Conservation (phyloP, 2,329 filamentous ascomycete genomes). For the Phialemonium atrogriseum region DNA sequence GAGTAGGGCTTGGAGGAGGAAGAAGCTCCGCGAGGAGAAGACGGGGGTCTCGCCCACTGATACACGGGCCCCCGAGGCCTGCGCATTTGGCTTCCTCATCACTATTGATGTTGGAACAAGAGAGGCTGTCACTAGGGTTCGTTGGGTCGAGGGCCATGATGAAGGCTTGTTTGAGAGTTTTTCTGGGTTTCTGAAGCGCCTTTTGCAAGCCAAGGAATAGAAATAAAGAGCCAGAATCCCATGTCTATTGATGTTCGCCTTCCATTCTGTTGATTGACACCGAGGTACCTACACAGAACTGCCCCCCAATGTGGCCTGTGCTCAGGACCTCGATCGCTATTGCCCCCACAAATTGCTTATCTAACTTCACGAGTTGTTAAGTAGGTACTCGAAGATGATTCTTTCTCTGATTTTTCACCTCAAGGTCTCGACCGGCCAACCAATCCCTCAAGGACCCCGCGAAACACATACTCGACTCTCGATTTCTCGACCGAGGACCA, state of each 20-base stretch:
- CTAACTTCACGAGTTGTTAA: no score
- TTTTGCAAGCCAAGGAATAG: no score
- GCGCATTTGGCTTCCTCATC: constrained; percentile 51
- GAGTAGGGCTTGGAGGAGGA: constrained; percentile 64
- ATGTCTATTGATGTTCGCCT: no score
- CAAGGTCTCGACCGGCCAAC: no score
- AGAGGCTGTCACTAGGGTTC: constrained; percentile 40
- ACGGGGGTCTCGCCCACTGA: constrained; percentile 17
- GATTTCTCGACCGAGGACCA: constrained; percentile 14
- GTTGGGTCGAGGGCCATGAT: constrained; percentile 73
- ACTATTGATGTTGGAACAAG: constrained; percentile 31
- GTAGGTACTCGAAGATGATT: no score
- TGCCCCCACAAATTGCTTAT: no score
- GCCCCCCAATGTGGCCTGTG: no score
- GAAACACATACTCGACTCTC: not conserved
- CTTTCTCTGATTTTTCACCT: no score
- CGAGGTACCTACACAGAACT: no score
- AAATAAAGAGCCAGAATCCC: no score
- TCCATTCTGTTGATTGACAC: no score
- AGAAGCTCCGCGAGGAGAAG: constrained; percentile 30
- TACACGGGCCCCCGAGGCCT: constrained; percentile 25
- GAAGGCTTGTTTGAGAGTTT: constrained; percentile 77
- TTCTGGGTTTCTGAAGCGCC: constrained; percentile 65
- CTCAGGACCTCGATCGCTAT: no score
- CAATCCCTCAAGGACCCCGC: not conserved